Evolutionary conservation across 306 rosid genomes (phyloP).

Genomic region (Astragalus membranaceus): DNA sequence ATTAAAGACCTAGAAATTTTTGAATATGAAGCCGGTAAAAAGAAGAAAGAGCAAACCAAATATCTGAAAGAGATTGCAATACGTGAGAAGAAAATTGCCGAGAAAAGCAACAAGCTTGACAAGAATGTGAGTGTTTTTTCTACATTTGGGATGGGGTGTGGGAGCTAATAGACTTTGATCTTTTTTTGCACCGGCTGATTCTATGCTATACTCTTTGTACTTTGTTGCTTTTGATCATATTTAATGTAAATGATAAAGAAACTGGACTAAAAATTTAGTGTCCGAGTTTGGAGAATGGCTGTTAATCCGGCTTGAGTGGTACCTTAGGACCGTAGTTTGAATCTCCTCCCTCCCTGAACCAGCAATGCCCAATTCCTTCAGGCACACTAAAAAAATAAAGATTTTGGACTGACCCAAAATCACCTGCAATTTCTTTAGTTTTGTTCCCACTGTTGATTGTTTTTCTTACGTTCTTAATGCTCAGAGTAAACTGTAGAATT

Average conservation of each 20-base stretch:
- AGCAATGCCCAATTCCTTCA: neutral
- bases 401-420: neutral
- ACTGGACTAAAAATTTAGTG: neutral
- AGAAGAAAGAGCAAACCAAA: constrained; percentile 83
- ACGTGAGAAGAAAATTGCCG: constrained; percentile 71
- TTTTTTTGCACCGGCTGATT: neutral
- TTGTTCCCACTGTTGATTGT: neutral
- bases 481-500: neutral
- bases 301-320: neutral
- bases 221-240: constrained; percentile 1
- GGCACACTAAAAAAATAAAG: neutral
- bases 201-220: neutral
- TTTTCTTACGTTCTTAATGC: neutral
- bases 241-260: neutral
- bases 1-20: constrained; percentile 61
- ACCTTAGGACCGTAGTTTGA: neutral
- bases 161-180: neutral
- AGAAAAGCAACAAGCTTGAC: constrained; percentile 77
- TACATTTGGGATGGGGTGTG: neutral
- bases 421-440: neutral
- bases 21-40: constrained; percentile 65
- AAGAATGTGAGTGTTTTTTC: constrained; percentile 61
- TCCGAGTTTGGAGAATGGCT: constrained; percentile 3
- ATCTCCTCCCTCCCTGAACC: neutral
- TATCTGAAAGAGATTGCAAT: constrained; percentile 66